A percentile compares a stretch with the other conserved stretches of the same genome.
Evolutionary conservation across 306 rosid genomes (phyloP).

Genomic region (Rosa chinensis): DNA sequence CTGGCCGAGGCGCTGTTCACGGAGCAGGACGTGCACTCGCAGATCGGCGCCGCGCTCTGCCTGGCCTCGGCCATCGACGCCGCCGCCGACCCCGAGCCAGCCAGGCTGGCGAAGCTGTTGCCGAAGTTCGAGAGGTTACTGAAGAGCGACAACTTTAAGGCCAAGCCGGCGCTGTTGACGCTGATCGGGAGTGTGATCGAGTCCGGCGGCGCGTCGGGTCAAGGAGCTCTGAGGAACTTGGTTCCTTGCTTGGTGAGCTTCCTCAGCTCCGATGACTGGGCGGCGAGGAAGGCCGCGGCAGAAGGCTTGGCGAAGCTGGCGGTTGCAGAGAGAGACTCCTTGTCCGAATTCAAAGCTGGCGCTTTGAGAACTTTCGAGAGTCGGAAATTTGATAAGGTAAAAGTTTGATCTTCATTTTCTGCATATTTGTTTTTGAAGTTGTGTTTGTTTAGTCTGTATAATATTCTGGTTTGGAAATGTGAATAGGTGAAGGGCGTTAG

Average conservation of each 20-base stretch:
- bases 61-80: conserved; percentile 74
- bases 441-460: background rate
- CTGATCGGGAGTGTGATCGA: conserved; percentile 67
- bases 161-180: conserved; percentile 70
- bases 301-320: conserved; percentile 75
- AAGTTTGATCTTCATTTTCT: background rate
- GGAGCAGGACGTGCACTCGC: conserved; percentile 84
- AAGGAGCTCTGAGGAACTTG: conserved; percentile 50
- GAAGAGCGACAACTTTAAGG: conserved; percentile 70
- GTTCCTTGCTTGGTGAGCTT: conserved; percentile 66
- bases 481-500: conserved; percentile 78
- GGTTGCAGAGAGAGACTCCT: conserved; percentile 48
- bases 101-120: conserved; percentile 65
- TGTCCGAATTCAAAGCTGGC: conserved; percentile 71
- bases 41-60: conserved; percentile 84
- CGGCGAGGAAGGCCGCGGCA: conserved; percentile 85
- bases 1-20: conserved; percentile 80
- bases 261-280: conserved; percentile 75
- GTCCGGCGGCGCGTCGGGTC: conserved; percentile 62
- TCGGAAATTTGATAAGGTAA: conserved; percentile 82
- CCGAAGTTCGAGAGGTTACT: conserved; percentile 78
- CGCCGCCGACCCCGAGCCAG: conserved; percentile 71
- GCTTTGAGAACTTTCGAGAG: conserved; percentile 64
- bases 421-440: background rate
- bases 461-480: conserved; percentile 10